Base-by-base conservation (phyloP, 2,329 filamentous ascomycete species). In the Conoideocrella luteorostrata region DNA sequence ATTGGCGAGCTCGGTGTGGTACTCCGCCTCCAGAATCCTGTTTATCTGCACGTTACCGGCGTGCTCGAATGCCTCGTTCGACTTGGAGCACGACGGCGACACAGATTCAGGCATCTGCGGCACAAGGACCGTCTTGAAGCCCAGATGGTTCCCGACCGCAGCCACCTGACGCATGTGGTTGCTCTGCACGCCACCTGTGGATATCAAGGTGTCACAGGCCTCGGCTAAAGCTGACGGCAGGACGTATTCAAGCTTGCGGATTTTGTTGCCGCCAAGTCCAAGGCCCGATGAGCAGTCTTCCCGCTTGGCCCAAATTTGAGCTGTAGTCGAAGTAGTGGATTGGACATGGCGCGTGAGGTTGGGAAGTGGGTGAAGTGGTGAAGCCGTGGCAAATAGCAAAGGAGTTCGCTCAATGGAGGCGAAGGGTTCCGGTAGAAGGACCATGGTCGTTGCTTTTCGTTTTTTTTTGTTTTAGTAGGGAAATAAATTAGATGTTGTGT, bases 131-230 rank as follows among this genome's bases (percentile, higher is more conserved):
- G 20, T 22, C 32, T 50, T 44, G 5, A 64, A 49, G 1, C 62
- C 62, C 2, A 55, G 52, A 1, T 52, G 53, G 3, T 57, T 55
- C 11, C 60, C 62, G 4, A 58, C 58, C 1, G 62, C 63, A 7
- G 61, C 56, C 0, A 62, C 59, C 20, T 60, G 58, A 21, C 63
- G 55, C 12, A 62, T 65, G 43, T 66, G 63, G 47, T 66, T 66
- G 21, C 50, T 55, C 42, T 66, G 63, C 13, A 60, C 50, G 20
- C 63, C 63, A 2, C 63, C 63, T 17, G 62, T 55, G 1, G 61
- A 58, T 18, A 66, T 58, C 12, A 66, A 51, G 11, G 56, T 59
- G 23, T 58, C 56, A 41, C 51, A 55, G 32, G 51, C 52, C 20
- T 55, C 40, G 1, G 47, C 38, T 5, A 61, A 26, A 2, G 62